Conservation (phyloP, 805 yeast species). For the Candida nonsorbophila region DNA sequence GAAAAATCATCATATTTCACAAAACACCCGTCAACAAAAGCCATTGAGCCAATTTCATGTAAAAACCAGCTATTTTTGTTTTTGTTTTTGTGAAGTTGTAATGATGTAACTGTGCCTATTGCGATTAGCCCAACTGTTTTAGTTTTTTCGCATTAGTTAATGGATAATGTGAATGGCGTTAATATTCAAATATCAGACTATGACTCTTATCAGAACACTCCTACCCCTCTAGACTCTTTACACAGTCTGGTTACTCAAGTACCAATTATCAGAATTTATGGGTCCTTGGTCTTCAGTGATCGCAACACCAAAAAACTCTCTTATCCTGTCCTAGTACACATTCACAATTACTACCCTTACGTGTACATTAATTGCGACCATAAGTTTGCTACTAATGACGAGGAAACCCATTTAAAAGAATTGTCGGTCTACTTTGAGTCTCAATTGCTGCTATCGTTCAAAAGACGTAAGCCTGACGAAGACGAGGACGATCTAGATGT, state of each 20-base stretch:
- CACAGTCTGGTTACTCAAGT: conserved; percentile 41
- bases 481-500: conserved; percentile 10
- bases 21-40: too few species aligned
- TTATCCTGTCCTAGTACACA: conserved; percentile 47
- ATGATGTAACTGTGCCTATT: too few species aligned
- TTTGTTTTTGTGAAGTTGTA: too few species aligned
- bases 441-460: conserved; percentile 34
- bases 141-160: too few species aligned
- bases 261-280: conserved; percentile 77
- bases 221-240: conserved; percentile 49
- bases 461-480: conserved; percentile 5
- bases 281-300: conserved; percentile 58
- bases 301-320: conserved; percentile 12
- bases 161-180: too few species aligned
- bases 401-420: conserved; percentile 16
- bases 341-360: conserved; percentile 86
- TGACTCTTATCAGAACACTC: conserved; percentile 61
- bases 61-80: too few species aligned
- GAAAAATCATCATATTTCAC: too few species aligned
- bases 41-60: too few species aligned
- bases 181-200: conserved; percentile 55
- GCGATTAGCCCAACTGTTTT: too few species aligned
- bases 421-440: conserved; percentile 43
- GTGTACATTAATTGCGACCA: conserved; percentile 61
- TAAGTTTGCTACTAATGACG: conserved; percentile 5